Evolutionary conservation across 164 flowering plant species (phyloP).

Genomic region (Liquidambar formosana): DNA sequence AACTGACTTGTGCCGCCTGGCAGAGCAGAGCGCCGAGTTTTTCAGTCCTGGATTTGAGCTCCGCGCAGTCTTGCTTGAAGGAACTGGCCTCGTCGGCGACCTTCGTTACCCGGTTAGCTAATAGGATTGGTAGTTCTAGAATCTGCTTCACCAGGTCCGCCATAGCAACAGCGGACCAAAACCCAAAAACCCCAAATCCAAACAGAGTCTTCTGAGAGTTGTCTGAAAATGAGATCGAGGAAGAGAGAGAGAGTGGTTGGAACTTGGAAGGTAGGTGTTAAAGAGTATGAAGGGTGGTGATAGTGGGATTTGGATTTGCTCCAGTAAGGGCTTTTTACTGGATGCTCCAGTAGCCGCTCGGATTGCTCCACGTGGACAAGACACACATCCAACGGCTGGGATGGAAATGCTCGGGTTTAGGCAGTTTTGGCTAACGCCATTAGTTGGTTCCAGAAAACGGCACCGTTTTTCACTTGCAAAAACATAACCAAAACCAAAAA

Average conservation of each 20-base stretch:
- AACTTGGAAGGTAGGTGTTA: too few species aligned
- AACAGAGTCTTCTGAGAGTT: background rate
- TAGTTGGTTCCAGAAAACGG: too few species aligned
- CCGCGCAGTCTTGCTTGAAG: conserved; percentile 35
- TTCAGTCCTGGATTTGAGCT: conserved; percentile 40
- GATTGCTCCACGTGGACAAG: too few species aligned
- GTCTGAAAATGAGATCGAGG: background rate
- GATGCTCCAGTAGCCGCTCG: too few species aligned
- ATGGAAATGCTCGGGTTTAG: too few species aligned
- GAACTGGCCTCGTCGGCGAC: conserved; percentile 37
- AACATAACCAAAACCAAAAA: too few species aligned
- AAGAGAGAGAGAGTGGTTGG: background rate
- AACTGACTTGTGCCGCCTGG: conserved; percentile 41
- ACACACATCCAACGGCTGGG: too few species aligned
- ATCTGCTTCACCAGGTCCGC: conserved; percentile 45
- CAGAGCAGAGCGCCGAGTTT: conserved; percentile 37
- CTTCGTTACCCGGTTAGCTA: conserved; percentile 41
- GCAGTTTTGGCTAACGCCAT: too few species aligned
- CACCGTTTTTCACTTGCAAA: too few species aligned
- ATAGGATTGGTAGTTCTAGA: conserved; percentile 38
- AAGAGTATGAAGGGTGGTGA: too few species aligned
- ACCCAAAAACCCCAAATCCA: background rate
- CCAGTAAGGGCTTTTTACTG: too few species aligned
- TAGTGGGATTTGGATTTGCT: too few species aligned
- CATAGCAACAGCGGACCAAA: conserved; percentile 19